A percentile compares a stretch with the other conserved stretches of the same genome.
Conservation (phyloP, 2,329 filamentous ascomycete genomes). For the Intubia oerlemansii region DNA sequence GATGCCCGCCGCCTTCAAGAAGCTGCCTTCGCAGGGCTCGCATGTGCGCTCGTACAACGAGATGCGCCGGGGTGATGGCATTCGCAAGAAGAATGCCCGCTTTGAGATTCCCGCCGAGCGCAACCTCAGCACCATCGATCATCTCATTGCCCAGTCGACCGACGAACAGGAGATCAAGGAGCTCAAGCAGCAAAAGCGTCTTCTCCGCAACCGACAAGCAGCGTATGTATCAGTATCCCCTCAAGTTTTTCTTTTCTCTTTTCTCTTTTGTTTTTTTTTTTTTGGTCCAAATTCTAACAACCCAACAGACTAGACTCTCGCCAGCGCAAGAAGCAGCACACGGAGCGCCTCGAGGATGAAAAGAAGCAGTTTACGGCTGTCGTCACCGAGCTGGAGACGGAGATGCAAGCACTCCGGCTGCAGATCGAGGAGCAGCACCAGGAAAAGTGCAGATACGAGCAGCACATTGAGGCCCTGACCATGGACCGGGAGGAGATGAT, state of each 20-base stretch:
- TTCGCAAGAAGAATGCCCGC: constrained; percentile 96
- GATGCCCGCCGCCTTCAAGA: constrained; percentile 28
- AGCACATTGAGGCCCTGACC: constrained; percentile 55
- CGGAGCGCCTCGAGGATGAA: constrained; percentile 87
- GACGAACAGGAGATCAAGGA: constrained; percentile 93
- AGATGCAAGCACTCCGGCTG: constrained; percentile 44
- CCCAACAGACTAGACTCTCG: constrained; percentile 64
- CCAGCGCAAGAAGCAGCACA: constrained; percentile 96
- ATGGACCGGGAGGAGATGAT: constrained; percentile 87
- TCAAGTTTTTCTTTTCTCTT: constrained; percentile 1
- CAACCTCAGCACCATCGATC: constrained; percentile 86
- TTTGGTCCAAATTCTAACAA: constrained; percentile 4
- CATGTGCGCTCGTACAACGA: constrained; percentile 56
- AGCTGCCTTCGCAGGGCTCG: constrained; percentile 46
- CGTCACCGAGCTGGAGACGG: constrained; percentile 61
- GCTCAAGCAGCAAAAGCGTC: constrained; percentile 91
- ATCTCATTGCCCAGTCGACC: constrained; percentile 66
- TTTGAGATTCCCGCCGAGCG: constrained; percentile 93
- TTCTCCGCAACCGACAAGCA: constrained; percentile 87
- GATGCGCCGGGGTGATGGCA: constrained; percentile 60
- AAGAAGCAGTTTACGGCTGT: constrained; percentile 74
- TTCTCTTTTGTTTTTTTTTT: constrained; percentile 5
- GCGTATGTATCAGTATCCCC: constrained; percentile 41
- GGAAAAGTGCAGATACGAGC: constrained; percentile 53
- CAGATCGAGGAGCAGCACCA: constrained; percentile 50